Conservation (phyloP, 129 eudicot species). For the sunflower (Helianthus annuus) region DNA sequence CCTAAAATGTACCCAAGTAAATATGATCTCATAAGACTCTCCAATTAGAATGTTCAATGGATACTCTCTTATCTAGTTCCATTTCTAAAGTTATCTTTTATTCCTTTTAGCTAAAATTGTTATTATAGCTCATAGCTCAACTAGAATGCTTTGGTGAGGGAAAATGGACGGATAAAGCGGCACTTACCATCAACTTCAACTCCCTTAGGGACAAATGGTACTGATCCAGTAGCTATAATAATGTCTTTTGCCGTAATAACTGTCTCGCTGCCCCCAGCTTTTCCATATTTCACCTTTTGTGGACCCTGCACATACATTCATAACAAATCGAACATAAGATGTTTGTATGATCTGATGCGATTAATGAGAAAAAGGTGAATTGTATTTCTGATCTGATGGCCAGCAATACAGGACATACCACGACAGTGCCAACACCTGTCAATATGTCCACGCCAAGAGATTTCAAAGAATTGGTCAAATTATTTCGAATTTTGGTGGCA, state of each 20-base stretch:
- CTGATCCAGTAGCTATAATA: conserved; percentile 94
- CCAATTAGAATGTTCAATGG: neutral
- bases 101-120: neutral
- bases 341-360: neutral
- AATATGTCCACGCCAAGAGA: conserved; percentile 97
- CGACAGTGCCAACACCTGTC: conserved; percentile 83
- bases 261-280: conserved; percentile 55
- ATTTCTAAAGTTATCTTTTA: neutral
- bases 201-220: conserved; percentile 95
- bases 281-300: conserved; percentile 68
- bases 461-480: conserved; percentile 89
- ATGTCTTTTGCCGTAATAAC: conserved; percentile 85
- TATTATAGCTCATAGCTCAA: neutral
- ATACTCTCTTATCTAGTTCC: neutral
- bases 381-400: conserved; percentile 10
- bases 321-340: conserved; percentile 12
- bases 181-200: conserved; percentile 96
- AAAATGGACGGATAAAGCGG: conserved; percentile 24
- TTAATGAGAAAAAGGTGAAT: conserved; percentile 6
- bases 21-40: neutral
- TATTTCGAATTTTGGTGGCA: conserved; percentile 87
- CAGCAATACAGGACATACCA: conserved; percentile 56
- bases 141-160: neutral
- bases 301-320: conserved; percentile 54
- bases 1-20: neutral